Evolutionary conservation across 2,329 filamentous ascomycete species (phyloP).

Genomic region (Nigrograna mackinnonii): DNA sequence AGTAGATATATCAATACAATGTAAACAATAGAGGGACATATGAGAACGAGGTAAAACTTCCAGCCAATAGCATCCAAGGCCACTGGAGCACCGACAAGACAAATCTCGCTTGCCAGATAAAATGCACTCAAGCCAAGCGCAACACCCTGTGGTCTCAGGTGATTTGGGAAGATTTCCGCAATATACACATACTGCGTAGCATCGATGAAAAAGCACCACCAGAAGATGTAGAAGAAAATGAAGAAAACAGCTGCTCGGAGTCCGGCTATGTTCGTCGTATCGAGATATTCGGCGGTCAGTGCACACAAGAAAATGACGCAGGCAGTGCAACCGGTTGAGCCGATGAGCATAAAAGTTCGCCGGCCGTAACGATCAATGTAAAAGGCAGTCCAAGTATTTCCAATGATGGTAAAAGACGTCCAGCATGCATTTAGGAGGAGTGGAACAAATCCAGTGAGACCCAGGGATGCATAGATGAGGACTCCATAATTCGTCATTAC

Average conservation of each 20-base stretch:
- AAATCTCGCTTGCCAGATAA: constrained; percentile 35
- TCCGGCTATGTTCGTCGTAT: constrained; percentile 18
- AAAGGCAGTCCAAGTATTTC: constrained; percentile 25
- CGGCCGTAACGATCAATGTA: constrained; percentile 22
- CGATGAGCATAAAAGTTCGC: constrained; percentile 20
- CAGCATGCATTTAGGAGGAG: constrained; percentile 23
- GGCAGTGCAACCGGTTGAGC: constrained; percentile 12
- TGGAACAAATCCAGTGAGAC: constrained; percentile 17
- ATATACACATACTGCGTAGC: constrained; percentile 24
- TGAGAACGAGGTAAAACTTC: constrained; percentile 47
- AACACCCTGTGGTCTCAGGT: constrained; percentile 22
- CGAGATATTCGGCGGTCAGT: constrained; percentile 18
- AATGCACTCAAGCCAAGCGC: constrained; percentile 17
- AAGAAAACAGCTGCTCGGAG: constrained; percentile 24
- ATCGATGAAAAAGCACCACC: constrained; percentile 27
- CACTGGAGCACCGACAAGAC: constrained; percentile 35
- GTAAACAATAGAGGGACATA: constrained; percentile 21
- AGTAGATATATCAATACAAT: constrained; percentile 15
- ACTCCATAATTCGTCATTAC: constrained; percentile 24
- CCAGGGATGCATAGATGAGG: constrained; percentile 23
- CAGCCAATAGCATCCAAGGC: constrained; percentile 41
- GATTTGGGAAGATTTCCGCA: constrained; percentile 27
- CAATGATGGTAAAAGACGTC: constrained; percentile 22
- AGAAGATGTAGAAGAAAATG: constrained; percentile 27
- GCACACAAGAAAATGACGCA: constrained; percentile 16